Evolutionary conservation across 2,329 filamentous ascomycete species (phyloP), one percentile per base, ranked within the genome.

Genomic region (Hymenoscyphus infarciens): DNA sequence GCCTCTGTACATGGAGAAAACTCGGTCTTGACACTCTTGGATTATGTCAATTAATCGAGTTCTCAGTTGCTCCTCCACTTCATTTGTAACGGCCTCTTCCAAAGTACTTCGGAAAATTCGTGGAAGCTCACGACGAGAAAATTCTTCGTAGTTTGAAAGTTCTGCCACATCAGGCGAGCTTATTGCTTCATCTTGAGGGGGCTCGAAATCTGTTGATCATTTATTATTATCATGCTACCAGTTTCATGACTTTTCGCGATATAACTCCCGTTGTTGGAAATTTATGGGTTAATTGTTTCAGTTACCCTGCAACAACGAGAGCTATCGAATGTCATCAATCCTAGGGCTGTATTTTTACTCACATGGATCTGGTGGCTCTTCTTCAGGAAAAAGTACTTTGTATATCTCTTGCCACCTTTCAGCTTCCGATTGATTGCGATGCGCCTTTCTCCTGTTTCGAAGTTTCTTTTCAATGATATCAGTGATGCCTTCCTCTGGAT

Each of bases 371-470:
- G 19, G 22, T 29, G 27, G 16, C 27, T n/a, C 25, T 11, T 27
- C 53, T n/a, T 33, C 22, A n/a, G 53, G 53, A 56, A 56, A 56
- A 25, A 56, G 22, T n/a, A 56, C 16, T n/a, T 27, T 15, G 53
- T 56, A 56, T n/a, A 56, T 56, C 22, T 56, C 19, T 33, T n/a
- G 19, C 53, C 53, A 56, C 16, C 53, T 27, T n/a, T 56, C 53
- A 8, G 19, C 27, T 33, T 56, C 53, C 25, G 53, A n/a, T 31
- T 27, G 27, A 31, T 56, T 33, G 16, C 16, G 16, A n/a, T 33
- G 22, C 27, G 53, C 27, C 10, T 31, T 27, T 27, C 33, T 56
- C 5, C 53, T 56, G 53, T 27, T 56, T 33, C 53, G 53, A n/a
- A 56, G 53, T 56, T n/a, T 27, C 53, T 31, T 56, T 31, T 56